Evolutionary conservation across 2,329 filamentous ascomycete species (phyloP), one percentile per base, ranked within the genome.

Genomic region (Diaporthe eres): DNA sequence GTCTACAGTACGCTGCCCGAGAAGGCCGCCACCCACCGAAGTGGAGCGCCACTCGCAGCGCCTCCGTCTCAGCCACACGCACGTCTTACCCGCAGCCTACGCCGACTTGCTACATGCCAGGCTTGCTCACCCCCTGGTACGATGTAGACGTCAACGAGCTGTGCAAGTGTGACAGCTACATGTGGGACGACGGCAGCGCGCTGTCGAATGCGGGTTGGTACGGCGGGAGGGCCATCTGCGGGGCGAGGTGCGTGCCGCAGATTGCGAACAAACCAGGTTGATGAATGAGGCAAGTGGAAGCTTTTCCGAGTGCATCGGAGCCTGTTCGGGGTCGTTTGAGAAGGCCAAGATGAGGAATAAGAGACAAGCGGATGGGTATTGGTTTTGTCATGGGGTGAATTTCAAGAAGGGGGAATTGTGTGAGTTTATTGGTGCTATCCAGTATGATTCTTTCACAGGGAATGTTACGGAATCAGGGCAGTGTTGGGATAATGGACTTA

Each of bases 371-470:
- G 34, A 44, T 8, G 71, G 55, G 5, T 55, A 55, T 19, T 73
- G 71, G 71, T 55, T 73, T n/a, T 73, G 71, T 17, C 71, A 73
- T 13, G 71, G 71, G 2, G 71, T 73, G 1, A 73, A 73, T 13
- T 73, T 73, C n/a, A 65, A 65, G 44, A 34, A 73, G 71, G 71
- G 71, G 10, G 57, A 63, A 7, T 34, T 65, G 6, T 65, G 71
- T 65, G 10, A 73, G 47, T 65, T 73, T 8, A 44, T 73, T 53
- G 71, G 71, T 25, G 47, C 49, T 13, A 65, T 73, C 12, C 13
- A 13, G 17, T 65, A 73, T 55, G 2, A 8, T 10, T 5, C 15
- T 39, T 65, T 68, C 47, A 53, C n/a, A 8, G 71, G 47, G 2
- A 9, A 25, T 2, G 15, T 17, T 15, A 31, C 57, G 22, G n/a